These are phyloP conservation scores for Cryomyces minteri DNA, from an alignment of 495 filamentous ascomycete genomes.

Conservation along the genomic window DNA sequence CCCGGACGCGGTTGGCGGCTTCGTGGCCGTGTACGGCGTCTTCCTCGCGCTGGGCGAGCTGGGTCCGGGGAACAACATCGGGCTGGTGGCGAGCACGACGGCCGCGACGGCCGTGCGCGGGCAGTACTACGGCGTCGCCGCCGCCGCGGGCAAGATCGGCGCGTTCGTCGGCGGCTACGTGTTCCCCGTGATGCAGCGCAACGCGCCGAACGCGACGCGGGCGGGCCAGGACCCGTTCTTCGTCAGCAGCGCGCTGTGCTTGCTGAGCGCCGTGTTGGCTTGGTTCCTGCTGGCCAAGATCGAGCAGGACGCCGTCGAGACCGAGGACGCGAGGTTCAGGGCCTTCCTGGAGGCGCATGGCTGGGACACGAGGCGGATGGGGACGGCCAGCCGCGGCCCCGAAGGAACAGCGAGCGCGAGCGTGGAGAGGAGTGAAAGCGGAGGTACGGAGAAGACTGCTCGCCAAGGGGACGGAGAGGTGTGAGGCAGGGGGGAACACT, in stretches of 20 bases:
- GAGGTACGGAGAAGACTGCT: too few relatives aligned
- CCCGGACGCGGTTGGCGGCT: constrained; percentile 47
- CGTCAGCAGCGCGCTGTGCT: constrained; percentile 12
- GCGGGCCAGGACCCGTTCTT: too few relatives aligned
- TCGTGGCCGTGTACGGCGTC: constrained; percentile 62
- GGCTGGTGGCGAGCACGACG: constrained; percentile 70
- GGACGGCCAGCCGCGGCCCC: background rate
- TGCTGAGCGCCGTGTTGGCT: constrained; percentile 15
- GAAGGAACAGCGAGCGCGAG: background rate
- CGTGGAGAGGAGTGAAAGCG: too few relatives aligned
- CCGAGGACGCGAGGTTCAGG: constrained; percentile 15
- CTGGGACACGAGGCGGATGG: constrained; percentile 10
- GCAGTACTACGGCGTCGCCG: constrained; percentile 82
- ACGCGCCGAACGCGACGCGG: too few relatives aligned
- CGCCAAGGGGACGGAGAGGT: too few relatives aligned
- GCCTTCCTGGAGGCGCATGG: constrained; percentile 8
- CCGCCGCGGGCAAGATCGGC: constrained; percentile 70
- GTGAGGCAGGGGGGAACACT: too few relatives aligned
- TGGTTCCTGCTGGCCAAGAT: constrained; percentile 18
- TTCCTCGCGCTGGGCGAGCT: constrained; percentile 73
- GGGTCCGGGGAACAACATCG: constrained; percentile 84
- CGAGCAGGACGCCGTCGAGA: constrained; percentile 21
- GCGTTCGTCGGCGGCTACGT: constrained; percentile 81
- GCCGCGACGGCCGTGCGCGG: constrained; percentile 73
- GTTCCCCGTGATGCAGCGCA: constrained; percentile 49